Evolutionary conservation across 495 filamentous ascomycete genomes (phyloP), one percentile per base, ranked within the genome.

Genomic region (Cladorrhinum samala): DNA sequence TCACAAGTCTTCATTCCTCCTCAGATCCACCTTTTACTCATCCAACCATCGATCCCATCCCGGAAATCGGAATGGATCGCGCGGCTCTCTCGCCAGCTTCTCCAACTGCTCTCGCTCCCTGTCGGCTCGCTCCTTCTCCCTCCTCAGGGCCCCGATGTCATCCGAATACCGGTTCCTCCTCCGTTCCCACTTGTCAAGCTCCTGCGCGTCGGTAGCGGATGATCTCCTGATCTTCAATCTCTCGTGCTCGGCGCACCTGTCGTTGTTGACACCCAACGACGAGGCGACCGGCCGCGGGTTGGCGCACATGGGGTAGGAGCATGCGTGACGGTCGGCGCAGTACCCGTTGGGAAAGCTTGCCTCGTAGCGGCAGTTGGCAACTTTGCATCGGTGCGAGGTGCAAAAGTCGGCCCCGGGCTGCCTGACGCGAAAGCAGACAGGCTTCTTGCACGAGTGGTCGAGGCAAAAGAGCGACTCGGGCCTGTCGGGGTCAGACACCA

Each of bases 281-380:
- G 24, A 13, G 16, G 11, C 33, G 3, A 52, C 25, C n/a, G 33
- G 25, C 16, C 56, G 50, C 23, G 46, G 47, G n/a, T 39, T 42
- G n/a, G 24, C 20, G 43, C 56, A 58, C 9, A 14, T 40, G 0
- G 25, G 13, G 9, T 50, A 46, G 18, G 25, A 36, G 43, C 56
- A 58, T n/a, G 46, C 50, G 51, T 58, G 56, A 1, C 51, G 30
- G 23, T 47, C 45, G 14, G 2, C 24, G 51, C 56, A 58, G 42
- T 58, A 49, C 18, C 37, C 17, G 21, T 13, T 33, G 9, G 27
- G 21, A 13, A 49, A 46, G 1, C 33, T 42, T 2, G 41, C 55
- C 20, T 51, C 37, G 20, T 5, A 27, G 8, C 24, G 30, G 51
- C 56, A 58, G 17, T 24, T 9, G 2, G 33, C 13, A 4, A 30